These are phyloP conservation scores for Peronospora belbahrii DNA, from an alignment of 352 stramenopile species.

Conservation along the genomic window DNA sequence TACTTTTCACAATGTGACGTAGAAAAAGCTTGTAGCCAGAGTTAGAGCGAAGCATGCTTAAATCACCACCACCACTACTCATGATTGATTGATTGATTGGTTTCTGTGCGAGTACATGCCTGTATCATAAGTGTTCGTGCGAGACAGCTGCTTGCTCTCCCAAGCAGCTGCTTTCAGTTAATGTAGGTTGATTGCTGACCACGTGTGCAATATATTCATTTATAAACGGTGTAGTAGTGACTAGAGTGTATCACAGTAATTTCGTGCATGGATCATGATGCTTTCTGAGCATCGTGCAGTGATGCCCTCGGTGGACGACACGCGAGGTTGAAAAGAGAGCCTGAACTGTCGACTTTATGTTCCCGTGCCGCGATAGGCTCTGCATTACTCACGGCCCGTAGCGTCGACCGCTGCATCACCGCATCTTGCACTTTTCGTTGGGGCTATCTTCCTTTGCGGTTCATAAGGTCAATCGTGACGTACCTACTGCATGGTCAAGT, in stretches of 20 bases:
- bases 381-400: conserved; percentile 20
- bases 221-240: background rate
- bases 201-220: too few species aligned
- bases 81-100: too few species aligned
- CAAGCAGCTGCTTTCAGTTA: too few species aligned
- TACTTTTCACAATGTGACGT: conserved; percentile 21
- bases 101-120: too few species aligned
- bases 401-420: conserved; percentile 11
- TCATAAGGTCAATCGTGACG: too few species aligned
- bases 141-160: too few species aligned
- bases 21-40: conserved; percentile 6
- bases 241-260: background rate
- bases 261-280: background rate
- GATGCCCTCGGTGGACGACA: conserved; percentile 1
- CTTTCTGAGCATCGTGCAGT: conserved; percentile 11
- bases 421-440: conserved; percentile 1
- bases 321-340: conserved; percentile 11
- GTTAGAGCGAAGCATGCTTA: background rate
- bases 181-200: too few species aligned
- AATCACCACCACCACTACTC: too few species aligned
- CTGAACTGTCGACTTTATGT: conserved; percentile 12
- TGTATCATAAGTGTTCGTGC: too few species aligned
- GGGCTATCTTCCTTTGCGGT: background rate
- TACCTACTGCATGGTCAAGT: background rate
- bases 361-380: conserved; percentile 24